phyloP scores from a whole-genome alignment of 2,329 filamentous ascomycete genomes.

The Falciphora oryzae region DNA sequence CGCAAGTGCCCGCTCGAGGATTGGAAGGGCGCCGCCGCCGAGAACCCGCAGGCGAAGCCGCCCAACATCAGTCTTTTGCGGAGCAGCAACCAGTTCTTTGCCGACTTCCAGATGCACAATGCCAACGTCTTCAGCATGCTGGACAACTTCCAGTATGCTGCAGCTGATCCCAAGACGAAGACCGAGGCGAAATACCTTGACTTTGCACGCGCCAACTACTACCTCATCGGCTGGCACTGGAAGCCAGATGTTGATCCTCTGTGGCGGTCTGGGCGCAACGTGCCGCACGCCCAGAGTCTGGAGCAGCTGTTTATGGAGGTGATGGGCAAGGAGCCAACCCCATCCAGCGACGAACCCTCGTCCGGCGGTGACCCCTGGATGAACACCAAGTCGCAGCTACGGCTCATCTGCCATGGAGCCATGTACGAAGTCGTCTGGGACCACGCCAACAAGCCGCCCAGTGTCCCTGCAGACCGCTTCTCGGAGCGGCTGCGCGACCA shows the following conservation, averaged over 20 bases:
- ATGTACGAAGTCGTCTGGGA: constrained; percentile 34
- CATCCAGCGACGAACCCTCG: background rate
- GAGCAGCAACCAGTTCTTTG: constrained; percentile 30
- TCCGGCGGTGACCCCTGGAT: constrained; percentile 15
- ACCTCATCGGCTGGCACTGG: constrained; percentile 32
- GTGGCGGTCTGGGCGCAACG: constrained; percentile 5
- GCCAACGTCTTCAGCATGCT: constrained; percentile 35
- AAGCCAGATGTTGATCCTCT: constrained; percentile 19
- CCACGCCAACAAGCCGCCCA: constrained; percentile 20
- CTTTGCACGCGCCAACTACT: constrained; percentile 31
- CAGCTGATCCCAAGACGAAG: constrained; percentile 9
- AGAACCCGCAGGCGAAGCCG: background rate
- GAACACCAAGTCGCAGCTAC: constrained; percentile 12
- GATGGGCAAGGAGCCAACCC: constrained; percentile 2
- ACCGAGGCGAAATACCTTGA: constrained; percentile 16
- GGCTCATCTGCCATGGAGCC: constrained; percentile 27
- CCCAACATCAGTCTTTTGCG: constrained; percentile 7
- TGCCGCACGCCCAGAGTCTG: background rate
- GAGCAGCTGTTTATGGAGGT: constrained; percentile 19
- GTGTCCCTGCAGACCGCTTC: constrained; percentile 26
- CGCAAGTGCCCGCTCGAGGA: constrained; percentile 18
- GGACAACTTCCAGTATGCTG: constrained; percentile 30
- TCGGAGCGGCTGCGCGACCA: constrained; percentile 16
- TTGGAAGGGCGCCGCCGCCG: constrained; percentile 16
- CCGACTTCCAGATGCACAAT: constrained; percentile 35